Conservation (phyloP, 169 alveolate species). For the Plasmodium inui region DNA sequence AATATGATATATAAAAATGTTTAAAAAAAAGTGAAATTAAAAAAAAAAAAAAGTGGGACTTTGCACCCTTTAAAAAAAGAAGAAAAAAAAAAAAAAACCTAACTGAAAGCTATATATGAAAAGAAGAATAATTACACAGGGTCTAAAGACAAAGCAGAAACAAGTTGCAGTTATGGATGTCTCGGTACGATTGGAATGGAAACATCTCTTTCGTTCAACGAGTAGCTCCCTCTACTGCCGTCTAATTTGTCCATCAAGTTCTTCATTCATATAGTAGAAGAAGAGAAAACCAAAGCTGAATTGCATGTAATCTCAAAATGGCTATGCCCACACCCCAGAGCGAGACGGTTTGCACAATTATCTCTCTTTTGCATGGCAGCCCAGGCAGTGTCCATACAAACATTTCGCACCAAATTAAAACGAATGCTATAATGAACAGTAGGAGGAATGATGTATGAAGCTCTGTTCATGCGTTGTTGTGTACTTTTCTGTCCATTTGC, state of each 20-base stretch:
- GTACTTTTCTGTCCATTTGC: not conserved
- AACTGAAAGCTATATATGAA: not conserved
- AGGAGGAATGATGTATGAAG: not conserved
- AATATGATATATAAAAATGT: not conserved
- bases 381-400: not conserved
- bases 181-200: not conserved
- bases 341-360: not conserved
- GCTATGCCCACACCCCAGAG: not conserved
- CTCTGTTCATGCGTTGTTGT: not conserved
- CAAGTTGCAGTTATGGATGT: not conserved
- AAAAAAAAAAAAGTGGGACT: not conserved
- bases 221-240: not conserved
- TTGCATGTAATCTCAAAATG: not conserved
- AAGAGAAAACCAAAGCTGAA: not conserved
- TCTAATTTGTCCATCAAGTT: not conserved
- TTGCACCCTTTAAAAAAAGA: not conserved
- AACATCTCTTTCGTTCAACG: not conserved
- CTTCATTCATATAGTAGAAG: not conserved
- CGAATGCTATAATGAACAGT: slow-evolving; percentile 29
- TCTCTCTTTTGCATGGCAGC: not conserved
- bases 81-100: not conserved
- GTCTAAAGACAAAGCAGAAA: not conserved
- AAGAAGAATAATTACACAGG: not conserved
- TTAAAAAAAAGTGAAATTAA: not conserved
- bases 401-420: not conserved